Evolutionary conservation across 2,329 filamentous ascomycete genomes (phyloP).

Genomic region (Ascochyta fabae): DNA sequence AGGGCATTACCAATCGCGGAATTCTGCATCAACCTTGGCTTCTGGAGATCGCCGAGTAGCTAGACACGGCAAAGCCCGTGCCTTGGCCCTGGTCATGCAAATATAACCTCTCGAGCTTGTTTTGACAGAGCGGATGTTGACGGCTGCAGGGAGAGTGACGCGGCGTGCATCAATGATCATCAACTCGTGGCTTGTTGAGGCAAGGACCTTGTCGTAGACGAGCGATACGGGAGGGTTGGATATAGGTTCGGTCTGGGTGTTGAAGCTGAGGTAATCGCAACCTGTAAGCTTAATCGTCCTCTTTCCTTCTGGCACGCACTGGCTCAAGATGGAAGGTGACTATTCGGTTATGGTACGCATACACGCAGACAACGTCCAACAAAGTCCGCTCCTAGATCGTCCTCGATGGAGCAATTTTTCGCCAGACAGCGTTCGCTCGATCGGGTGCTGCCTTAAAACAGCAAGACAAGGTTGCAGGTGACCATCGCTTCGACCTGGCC

Average conservation of each 20-base stretch:
- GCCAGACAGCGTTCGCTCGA: neutral
- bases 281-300: neutral
- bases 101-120: neutral
- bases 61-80: neutral
- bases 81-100: neutral
- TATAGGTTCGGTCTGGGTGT: slow-evolving; percentile 5
- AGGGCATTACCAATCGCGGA: slow-evolving; percentile 6
- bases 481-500: neutral
- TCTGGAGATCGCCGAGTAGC: neutral
- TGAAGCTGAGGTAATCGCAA: slow-evolving; percentile 3
- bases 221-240: neutral
- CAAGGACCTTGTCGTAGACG: slow-evolving; percentile 1
- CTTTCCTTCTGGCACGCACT: neutral
- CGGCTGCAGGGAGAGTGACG: neutral
- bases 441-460: neutral
- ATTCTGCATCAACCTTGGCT: neutral
- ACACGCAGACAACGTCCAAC: neutral
- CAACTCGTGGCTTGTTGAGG: neutral
- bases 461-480: neutral
- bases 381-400: neutral
- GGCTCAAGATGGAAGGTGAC: neutral
- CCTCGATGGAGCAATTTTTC: neutral
- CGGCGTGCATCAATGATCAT: slow-evolving; percentile 2
- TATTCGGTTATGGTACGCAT: neutral
- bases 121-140: neutral